Base-by-base conservation (phyloP, 371 early-diverging fungal species). In the Gilbertella persicaria region DNA sequence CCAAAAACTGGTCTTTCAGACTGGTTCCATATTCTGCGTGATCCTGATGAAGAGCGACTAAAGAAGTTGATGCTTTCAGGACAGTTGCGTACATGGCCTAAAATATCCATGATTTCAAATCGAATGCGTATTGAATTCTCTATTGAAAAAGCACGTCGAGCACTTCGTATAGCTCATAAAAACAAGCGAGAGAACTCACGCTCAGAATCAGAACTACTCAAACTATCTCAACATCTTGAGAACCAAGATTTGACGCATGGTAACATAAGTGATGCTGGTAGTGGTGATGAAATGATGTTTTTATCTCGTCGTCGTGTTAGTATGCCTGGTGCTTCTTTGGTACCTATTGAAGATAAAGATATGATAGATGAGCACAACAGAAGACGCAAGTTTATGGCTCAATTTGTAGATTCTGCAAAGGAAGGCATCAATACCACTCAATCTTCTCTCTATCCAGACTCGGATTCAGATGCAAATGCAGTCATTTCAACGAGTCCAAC, bases 21-120 rank as follows among this genome's bases (percentile, higher is more conserved):
- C 62, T 90, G 85, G 79, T 43, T 84, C 8, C 62, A 82, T 21
- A 78, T 91, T 14, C 53, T 94, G 12, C 63, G 78, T 0, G 92
- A 94, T 62, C 97, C 97, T 1, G 75, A 74, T 28, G 65, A 69
- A 33, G 69, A 74, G 13, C 67, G 88, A 28, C 56, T 94, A 33
- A 60, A 55, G 21, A 64, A 74, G 41, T 81, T 84, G 52, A 74
- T 94, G 45, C 47, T 61, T 5, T 73, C 64, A 4, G 95, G 94
- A 7, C 71, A 79, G 45, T 55, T 66, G 17, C 78, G 80, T 26
- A 87, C 92, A 0, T 95, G 87, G 86, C 92, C 95, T 0, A 89
- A 88, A 50, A 60, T 96, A 6, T 80, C 83, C 29, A 87, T 90
- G 87, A 89, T 96, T 37, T 62, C 75, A 5, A 87, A 93, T 52